Base-by-base conservation (phyloP, 208 protist genomes). In the Wallacemonas sp. region DNA sequence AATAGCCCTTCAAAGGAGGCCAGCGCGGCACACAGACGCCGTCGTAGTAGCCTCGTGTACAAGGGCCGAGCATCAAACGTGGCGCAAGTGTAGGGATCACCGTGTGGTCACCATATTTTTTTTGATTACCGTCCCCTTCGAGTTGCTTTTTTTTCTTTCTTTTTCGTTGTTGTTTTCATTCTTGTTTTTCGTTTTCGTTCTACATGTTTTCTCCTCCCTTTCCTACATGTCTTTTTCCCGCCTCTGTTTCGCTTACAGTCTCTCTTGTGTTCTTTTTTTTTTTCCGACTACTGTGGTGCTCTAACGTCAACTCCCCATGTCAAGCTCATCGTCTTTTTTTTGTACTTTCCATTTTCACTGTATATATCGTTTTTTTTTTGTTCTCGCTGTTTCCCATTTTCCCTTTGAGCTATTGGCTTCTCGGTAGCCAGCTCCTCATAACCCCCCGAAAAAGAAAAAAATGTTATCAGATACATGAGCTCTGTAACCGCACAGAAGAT, bases 341-440 rank as follows among this genome's bases (percentile, higher is more conserved):
- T 38, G 50, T 57, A 29, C 44, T n/a, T 50, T 65, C 41, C 57
- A 22, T 33, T 3, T 20, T 67, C 46, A 2, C n/a, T 57, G 20
- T 54, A 31, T 14, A 26, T 61, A 65, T 28, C 50, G 32, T 57
- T 45, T 70, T 49, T 66, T 59, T 74, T 70, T 74, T 49, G 36
- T 55, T 44, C 42, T 26, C 31, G 20, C 32, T 64, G 55, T 61
- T 18, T 31, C 39, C 25, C 12, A 4, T 68, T 65, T 32, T 33
- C 18, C 29, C 23, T 63, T 65, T 65, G 57, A 3, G 67, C 36
- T 28, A 52, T 70, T 20, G 55, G 42, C 55, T 12, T 64, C 38
- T 68, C 25, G 23, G 7, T 7, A 16, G 36, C 14, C 14, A 14
- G 36, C 36, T 41, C 36, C 36, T 41, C 14, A 41, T n/a, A n/a